Base-by-base conservation (phyloP, 805 yeast species). In the Ogataea polymorpha region DNA sequence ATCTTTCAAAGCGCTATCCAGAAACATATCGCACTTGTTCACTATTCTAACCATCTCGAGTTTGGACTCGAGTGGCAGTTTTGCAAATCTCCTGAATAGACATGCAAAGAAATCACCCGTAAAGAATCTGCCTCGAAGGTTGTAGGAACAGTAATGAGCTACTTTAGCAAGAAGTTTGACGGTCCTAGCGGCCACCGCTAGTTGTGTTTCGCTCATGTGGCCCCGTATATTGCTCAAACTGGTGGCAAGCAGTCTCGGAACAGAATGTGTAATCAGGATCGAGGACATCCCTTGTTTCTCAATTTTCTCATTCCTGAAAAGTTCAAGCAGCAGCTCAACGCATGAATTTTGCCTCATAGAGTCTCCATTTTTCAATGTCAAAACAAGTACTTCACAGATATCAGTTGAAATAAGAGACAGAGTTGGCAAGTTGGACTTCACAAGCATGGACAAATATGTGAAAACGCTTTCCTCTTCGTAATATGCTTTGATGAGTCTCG, bases 41-140 rank as follows among this genome's bases (percentile, higher is more conserved):
- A 51, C 37, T 12, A 46, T 42, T 29, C 46, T 38, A 23, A 48
- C 34, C 23, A 49, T 23, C 36, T 48, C 51, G 20, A 48, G 37
- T 20, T 48, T 48, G n/a, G 49, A 38, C 13, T 39, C 42, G 31
- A 47, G 38, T 6, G 49, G 40, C 5, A 47, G 28, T 26, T 47
- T 43, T 31, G 28, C 35, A 21, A 50, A 47, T 17, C 42, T 37
- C 26, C 50, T 39, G 21, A 47, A 50, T 23, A 50, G 16, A 16
- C 39, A 47, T 4, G 44, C 37, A 14, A 50, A 32, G 34, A 47
- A 47, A n/a, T 50, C 48, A 14, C 36, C 28, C 10, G 42, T 44
- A 40, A 48, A 34, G 35, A 48, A 44, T 21, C 32, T 42, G 23
- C 31, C 29, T 13, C 42, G 39, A 13, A 44, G 46, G 8, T 16